Percentiles rank a stretch among this genome's conserved stretches.
Conservation (phyloP, 139 green algal genomes). For the Ulvella scutata region DNA sequence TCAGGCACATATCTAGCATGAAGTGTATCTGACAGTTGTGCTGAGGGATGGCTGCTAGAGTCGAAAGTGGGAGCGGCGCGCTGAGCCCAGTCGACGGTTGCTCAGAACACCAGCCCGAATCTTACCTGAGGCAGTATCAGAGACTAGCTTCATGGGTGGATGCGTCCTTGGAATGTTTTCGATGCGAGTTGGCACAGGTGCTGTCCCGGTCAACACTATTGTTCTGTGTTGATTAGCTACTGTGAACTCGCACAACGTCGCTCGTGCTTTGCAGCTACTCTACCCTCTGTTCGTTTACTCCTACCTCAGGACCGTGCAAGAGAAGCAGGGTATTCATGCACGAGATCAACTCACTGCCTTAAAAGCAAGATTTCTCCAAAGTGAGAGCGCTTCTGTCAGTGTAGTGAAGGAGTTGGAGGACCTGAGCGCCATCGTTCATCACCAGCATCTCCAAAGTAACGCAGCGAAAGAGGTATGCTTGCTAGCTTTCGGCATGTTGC, state of each 20-base stretch:
- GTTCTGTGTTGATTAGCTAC: neutral
- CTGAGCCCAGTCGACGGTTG: no score
- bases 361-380: neutral
- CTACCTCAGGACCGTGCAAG: neutral
- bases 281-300: conserved; percentile 2
- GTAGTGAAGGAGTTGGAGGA: neutral
- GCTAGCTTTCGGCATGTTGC: no score
- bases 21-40: no score
- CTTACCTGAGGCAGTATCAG: neutral
- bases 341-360: neutral
- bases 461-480: neutral
- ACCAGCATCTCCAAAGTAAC: neutral
- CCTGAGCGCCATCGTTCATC: neutral
- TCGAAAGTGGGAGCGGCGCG: no score
- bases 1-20: no score
- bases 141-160: neutral
- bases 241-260: neutral
- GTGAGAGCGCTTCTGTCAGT: neutral
- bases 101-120: neutral
- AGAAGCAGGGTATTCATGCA: neutral
- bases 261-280: neutral
- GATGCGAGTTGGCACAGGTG: neutral
- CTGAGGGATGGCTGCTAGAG: no score
- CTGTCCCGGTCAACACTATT: neutral
- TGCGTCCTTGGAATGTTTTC: neutral